Evolutionary conservation across 78 protist species (phyloP).

Genomic region (Dictyostelium citrinum): DNA sequence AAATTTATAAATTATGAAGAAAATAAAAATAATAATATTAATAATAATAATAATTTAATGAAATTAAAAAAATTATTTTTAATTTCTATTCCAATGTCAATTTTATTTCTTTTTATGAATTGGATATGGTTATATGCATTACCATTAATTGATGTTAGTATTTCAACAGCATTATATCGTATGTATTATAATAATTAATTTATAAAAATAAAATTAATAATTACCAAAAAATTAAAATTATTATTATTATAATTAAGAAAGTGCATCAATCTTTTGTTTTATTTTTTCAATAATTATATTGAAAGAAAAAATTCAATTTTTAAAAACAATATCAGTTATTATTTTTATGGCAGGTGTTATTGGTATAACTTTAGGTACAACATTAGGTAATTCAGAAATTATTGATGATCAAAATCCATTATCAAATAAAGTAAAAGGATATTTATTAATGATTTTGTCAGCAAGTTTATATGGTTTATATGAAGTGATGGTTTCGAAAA

Average conservation of each 20-base stretch:
- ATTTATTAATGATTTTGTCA: slow-evolving; percentile 41
- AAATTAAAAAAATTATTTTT: background rate
- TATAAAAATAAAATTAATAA: no score
- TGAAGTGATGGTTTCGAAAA: slow-evolving; percentile 40
- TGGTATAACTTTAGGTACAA: background rate
- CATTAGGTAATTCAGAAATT: background rate
- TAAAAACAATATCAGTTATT: background rate
- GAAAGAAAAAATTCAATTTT: slow-evolving; percentile 25
- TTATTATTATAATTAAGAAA: no score
- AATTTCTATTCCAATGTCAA: background rate
- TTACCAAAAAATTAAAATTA: no score
- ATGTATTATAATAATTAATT: no score
- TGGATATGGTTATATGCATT: background rate
- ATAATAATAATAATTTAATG: background rate
- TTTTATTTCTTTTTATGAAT: background rate
- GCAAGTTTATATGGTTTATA: slow-evolving; percentile 35
- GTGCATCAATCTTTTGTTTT: slow-evolving; percentile 36
- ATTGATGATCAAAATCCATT: background rate
- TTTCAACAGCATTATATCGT: background rate
- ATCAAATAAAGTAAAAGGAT: slow-evolving; percentile 30
- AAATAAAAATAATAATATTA: background rate
- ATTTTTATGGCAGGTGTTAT: slow-evolving; percentile 57
- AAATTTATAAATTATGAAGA: background rate
- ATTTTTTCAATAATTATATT: slow-evolving; percentile 43
- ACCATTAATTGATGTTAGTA: background rate